Base-by-base conservation (phyloP, 2,329 filamentous ascomycete species). In the Penicillium rolfsii region DNA sequence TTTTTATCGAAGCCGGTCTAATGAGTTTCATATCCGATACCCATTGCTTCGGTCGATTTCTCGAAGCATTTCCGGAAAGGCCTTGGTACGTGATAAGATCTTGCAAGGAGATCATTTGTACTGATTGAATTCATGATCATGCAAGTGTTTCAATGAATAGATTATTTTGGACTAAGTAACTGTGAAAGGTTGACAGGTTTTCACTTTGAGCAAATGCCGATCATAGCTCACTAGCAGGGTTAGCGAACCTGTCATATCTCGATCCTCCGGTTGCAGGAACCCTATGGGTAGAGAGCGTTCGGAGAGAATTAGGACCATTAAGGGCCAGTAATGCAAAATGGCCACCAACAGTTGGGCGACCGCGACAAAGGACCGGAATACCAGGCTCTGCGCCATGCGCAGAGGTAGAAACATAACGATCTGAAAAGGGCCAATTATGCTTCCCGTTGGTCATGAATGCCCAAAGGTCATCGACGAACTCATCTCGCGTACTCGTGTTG, bases 361-460 rank as follows among this genome's bases (percentile, higher is more conserved):
- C 77, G 24, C 74, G 70, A 60, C 75, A 79, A 33, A 73, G 60
- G 16, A 77, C 65, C 12, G 71, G 73, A 9, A 66, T 30, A 1
- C 74, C 77, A n/a, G 74, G 70, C 14, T 66, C 67, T 50, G 69
- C 61, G 1, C 74, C 73, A 38, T 71, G 66, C 4, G 65, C 65
- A 5, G 74, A 75, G 9, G 69, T 73, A 12, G 76, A 73, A 45
- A 75, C 70, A 64, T 79, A 80, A 9, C 76, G 74, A 68, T 80
- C 79, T 36, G 77, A 75, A 58, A 82, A 81, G 0, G 79, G 79
- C 70, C 73, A 78, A n/a, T 70, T 71, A 58, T 80, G 79, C 57
- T 76, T 72, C 7, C 76, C 74, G 57, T 79, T 80, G n/a, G 71
- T 73, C 64, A 80, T 74, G 58, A 75, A 81, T 0, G 71, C 71